Evolutionary conservation across 2,329 filamentous ascomycete genomes (phyloP), one percentile per base, ranked within the genome.

Genomic region (Aureobasidium sp.): DNA sequence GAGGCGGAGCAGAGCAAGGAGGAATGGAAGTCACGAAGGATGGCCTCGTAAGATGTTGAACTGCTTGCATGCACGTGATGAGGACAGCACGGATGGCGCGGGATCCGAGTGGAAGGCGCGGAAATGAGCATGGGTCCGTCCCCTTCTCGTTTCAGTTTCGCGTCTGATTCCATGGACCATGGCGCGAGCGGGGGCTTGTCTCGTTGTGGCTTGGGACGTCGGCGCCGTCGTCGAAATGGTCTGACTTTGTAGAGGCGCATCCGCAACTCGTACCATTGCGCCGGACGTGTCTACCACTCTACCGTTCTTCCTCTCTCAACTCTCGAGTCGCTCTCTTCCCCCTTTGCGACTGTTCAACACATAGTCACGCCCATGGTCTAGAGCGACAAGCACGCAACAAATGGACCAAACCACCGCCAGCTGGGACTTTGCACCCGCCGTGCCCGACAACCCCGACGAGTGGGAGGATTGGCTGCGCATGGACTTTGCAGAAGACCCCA

Each of bases 401-500:
- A 57, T 49, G 43, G 43, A 58, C n/a, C 31, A 38, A 49, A 49
- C 23, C 23, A 58, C 31, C 10, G 55, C 42, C 42, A 49, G 33
- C 25, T 58, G 42, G 43, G 43, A 47, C 42, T 57, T 57, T 31
- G 43, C 43, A 27, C 35, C 57, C n/a, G 57, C 43, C 17, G 51
- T 62, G 29, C 57, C 58, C 29, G 42, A 64, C 23, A 65, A 58
- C 46, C 69, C 69, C 53, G 69, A 73, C 51, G 71, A 74, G 65
- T 79, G 76, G 76, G 76, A 74, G 65, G 74, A 78, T 46, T 79
- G 75, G 74, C 74, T 79, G 71, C 70, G 74, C 60, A 78, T 75
- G 74, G 75, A 78, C 67, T 74, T 75, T 50, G 38, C 57, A 5
- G 40, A 60, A 11, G 69, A 72, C 25, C 61, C 67, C n/a, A 67